Evolutionary conservation across 2,329 filamentous ascomycete genomes (phyloP), one percentile per base, ranked within the genome.

Genomic region (Penicillium sclerotiorum): DNA sequence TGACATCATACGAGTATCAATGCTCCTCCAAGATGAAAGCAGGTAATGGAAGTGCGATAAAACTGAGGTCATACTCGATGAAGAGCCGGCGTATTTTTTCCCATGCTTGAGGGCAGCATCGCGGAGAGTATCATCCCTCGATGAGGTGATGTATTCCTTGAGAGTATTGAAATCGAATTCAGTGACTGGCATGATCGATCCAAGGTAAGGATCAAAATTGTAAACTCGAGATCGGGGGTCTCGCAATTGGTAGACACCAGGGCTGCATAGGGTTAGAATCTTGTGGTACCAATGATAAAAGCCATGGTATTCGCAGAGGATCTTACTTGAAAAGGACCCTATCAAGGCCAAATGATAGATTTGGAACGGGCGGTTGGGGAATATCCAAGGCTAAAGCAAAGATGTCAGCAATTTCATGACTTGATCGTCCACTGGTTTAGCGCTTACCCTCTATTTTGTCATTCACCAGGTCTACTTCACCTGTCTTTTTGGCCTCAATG

Each of bases 141-240:
- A 97, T 0, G 94, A 96, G 0, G 92, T 96, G 57, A 96, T 85
- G 70, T 96, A 99, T 55, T 86, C 80, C 68, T 89, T 90, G 46
- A 99, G 72, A 3, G 90, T 86, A 50, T 89, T 82, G 69, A 95
- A 99, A 65, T 99, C 90, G 64, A 99, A 99, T 65, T 99, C 90
- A 2, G 83, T 77, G 13, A 94, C 86, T 2, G 94, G 92, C 90
- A 97, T 97, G 61, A 99, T 95, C 45, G 85, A 85, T 52, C 91
- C 84, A 17, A 99, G 80, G 64, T 96, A 96, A 0, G 95, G 94
- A 66, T 99, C 93, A 63, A 99, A 99, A 68, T 99, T 99, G 79
- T 85, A 99, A 6, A 97, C 90, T 15, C 85, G 82, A 32, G 93
- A 91, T 50, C 90, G 83, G 20, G 87, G 85, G 68, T 99, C 94